These are phyloP conservation scores for Colletotrichum limetticola DNA, from an alignment of 2,329 filamentous ascomycete species.

Conservation along the genomic window DNA sequence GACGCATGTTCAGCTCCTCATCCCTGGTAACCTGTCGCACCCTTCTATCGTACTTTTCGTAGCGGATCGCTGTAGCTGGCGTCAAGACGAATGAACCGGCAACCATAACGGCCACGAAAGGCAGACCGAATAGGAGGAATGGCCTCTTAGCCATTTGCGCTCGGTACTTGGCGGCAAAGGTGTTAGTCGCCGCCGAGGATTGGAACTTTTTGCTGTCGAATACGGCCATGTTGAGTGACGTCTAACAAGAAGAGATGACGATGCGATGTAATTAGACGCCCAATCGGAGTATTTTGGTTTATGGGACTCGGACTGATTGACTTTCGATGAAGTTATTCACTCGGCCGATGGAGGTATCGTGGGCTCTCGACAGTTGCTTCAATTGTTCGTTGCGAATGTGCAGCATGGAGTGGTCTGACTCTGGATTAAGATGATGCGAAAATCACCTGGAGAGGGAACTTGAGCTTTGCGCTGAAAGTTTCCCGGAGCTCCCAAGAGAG, in stretches of 20 bases:
- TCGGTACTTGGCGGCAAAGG: slow-evolving; percentile 82
- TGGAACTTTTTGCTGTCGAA: slow-evolving; percentile 81
- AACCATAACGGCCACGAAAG: slow-evolving; percentile 90
- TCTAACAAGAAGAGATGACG: background rate
- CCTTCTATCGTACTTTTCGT: slow-evolving; percentile 92
- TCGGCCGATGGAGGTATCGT: background rate
- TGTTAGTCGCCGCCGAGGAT: slow-evolving; percentile 71
- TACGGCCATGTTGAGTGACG: slow-evolving; percentile 60
- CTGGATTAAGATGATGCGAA: background rate
- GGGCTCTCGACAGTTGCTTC: slow-evolving; percentile 2
- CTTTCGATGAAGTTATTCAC: background rate
- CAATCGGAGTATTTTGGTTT: background rate
- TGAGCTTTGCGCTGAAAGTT: background rate
- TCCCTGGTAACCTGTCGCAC: slow-evolving; percentile 87
- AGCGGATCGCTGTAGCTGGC: slow-evolving; percentile 91
- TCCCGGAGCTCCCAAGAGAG: slow-evolving; percentile 6
- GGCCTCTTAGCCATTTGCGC: slow-evolving; percentile 79
- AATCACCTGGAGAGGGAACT: background rate
- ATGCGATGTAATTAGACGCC: background rate
- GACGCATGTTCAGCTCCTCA: slow-evolving; percentile 85
- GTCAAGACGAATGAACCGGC: slow-evolving; percentile 94
- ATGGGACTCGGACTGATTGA: background rate
- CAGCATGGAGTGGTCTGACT: slow-evolving; percentile 23
- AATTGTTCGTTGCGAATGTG: background rate
- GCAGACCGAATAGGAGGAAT: slow-evolving; percentile 92